Base-by-base conservation (phyloP, 2,329 filamentous ascomycete species). In the Fusarium sarcochroum region DNA sequence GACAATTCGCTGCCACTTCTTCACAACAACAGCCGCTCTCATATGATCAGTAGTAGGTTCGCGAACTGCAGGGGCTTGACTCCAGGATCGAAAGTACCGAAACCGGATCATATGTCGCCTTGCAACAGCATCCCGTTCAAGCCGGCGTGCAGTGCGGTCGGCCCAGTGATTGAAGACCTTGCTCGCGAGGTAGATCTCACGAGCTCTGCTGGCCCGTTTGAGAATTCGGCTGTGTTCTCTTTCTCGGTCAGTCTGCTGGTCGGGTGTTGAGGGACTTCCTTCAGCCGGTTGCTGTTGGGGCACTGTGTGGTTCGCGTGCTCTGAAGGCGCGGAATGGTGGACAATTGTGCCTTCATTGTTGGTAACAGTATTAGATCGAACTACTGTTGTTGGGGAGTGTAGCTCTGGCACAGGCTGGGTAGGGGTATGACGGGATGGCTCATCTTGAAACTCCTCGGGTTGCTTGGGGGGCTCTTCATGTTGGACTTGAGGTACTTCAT, bases 41-140 rank as follows among this genome's bases (percentile, higher is more conserved):
- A 81, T 66, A 18, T 75, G 70, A n/a, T 78, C 76, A 6, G 70
- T 63, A 2, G 63, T 71, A 5, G 77, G 77, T 7, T 75, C 65
- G 18, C 70, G 75, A 13, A 75, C 72, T 30, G 63, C 73, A 15
- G 79, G 79, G 8, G 73, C 72, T 50, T 78, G 75, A 32, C 72
- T 76, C 79, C 79, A 81, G 37, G 75, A 74, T 40, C 73, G 72
- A 54, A 81, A 81, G 55, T 76, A 81, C 13, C 81, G 80, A 59
- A 81, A 88, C 56, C 90, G 85, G 54, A 96, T 80, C 62, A 94
- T 88, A 75, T 93, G 91, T 64, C 88, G 84, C 65, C 91, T 86
- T 20, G 92, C 93, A 41, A 89, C 84, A 6, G 86, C 87, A 6
- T 91, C 93, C 40, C 88, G 86, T 65, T 89, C 85, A 17, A 89